These are phyloP conservation scores for Orychophragmus violaceus DNA, from an alignment of 345 rosid genomes.

Conservation along the genomic window DNA sequence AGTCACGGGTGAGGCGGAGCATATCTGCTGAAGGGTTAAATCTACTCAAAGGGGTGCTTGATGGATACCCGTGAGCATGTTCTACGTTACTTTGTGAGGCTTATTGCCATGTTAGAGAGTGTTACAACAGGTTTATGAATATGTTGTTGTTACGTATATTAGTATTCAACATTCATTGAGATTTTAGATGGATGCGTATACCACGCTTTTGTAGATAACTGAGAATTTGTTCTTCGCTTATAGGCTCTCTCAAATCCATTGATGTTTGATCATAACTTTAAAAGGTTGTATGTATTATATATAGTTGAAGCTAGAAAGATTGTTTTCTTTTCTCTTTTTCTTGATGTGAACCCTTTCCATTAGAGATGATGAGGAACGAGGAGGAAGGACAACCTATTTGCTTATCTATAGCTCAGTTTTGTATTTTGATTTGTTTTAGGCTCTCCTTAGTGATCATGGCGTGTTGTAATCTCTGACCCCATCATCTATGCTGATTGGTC, in stretches of 20 bases:
- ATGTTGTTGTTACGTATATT: slow-evolving; percentile 8
- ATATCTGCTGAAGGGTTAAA: slow-evolving; percentile 88
- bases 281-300: background rate
- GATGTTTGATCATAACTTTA: background rate
- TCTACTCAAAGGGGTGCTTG: slow-evolving; percentile 76
- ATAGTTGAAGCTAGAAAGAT: background rate
- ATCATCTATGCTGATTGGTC: too few relatives aligned
- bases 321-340: too few relatives aligned
- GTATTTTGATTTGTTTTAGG: too few relatives aligned
- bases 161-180: slow-evolving; percentile 24
- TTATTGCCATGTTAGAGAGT: slow-evolving; percentile 15
- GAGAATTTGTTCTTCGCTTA: slow-evolving; percentile 4
- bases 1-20: slow-evolving; percentile 61
- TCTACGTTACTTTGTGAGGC: slow-evolving; percentile 4
- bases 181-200: slow-evolving; percentile 23
- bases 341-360: too few relatives aligned
- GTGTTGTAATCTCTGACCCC: too few relatives aligned
- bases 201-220: slow-evolving; percentile 21
- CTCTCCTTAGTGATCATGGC: too few relatives aligned
- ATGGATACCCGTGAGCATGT: slow-evolving; percentile 36
- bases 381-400: too few relatives aligned
- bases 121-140: slow-evolving; percentile 12
- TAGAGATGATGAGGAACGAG: too few relatives aligned
- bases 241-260: background rate
- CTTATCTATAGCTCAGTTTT: too few relatives aligned